phyloP scores from a whole-genome alignment of 2,329 filamentous ascomycete species.

The Talaromyces sp. region DNA sequence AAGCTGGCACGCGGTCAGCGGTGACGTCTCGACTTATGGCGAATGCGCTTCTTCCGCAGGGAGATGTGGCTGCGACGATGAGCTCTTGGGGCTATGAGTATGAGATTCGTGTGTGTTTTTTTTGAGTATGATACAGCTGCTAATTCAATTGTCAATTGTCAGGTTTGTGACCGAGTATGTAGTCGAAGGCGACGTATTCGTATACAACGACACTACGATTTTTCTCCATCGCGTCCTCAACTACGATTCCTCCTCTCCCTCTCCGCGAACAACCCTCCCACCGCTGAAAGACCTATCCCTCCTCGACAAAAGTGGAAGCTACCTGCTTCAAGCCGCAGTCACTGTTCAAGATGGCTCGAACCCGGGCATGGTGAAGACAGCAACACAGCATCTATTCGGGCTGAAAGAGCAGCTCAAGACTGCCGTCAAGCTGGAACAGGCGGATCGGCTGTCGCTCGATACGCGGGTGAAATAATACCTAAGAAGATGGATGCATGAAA shows the following conservation, averaged over 20 bases:
- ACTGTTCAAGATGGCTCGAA: conserved; percentile 52
- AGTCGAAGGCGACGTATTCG: conserved; percentile 51
- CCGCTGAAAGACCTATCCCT: conserved; percentile 41
- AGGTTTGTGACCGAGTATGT: conserved; percentile 55
- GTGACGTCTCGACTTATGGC: conserved; percentile 49
- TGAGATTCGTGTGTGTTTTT: conserved; percentile 16
- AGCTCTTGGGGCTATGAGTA: conserved; percentile 49
- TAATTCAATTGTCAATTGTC: too few relatives aligned
- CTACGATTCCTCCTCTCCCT: conserved; percentile 26
- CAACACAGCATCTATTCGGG: conserved; percentile 48
- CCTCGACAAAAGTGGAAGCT: conserved; percentile 52
- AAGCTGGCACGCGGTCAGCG: conserved; percentile 47
- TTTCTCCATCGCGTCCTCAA: conserved; percentile 50
- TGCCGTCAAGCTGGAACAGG: conserved; percentile 51
- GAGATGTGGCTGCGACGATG: conserved; percentile 47
- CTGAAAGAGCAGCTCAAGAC: conserved; percentile 51
- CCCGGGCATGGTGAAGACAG: conserved; percentile 48
- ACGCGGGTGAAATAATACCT: conserved; percentile 49
- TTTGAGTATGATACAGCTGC: neutral
- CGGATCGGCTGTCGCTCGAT: conserved; percentile 55
- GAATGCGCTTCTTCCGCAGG: conserved; percentile 42
- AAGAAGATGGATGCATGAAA: neutral
- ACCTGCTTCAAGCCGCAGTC: conserved; percentile 53
- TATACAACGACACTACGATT: conserved; percentile 53
- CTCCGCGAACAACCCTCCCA: conserved; percentile 36